Evolutionary conservation across 2,329 filamentous ascomycete genomes (phyloP).

Genomic region (Aspergillus phoenicis): DNA sequence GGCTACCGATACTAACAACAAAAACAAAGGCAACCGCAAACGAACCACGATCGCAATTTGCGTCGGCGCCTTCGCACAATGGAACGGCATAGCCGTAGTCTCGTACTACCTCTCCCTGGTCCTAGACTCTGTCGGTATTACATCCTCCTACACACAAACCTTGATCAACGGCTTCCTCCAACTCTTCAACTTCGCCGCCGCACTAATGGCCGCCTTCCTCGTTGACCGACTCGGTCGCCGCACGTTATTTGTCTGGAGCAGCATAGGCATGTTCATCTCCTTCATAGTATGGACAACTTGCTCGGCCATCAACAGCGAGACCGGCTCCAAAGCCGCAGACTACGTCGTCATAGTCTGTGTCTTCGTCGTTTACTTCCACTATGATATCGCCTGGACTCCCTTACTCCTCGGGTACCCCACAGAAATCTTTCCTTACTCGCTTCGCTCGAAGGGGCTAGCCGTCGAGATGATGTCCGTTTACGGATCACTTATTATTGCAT

Average conservation of each 20-base stretch:
- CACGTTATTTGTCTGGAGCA: slow-evolving; percentile 47
- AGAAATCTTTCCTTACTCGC: slow-evolving; percentile 54
- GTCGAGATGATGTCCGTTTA: slow-evolving; percentile 41
- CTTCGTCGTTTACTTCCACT: slow-evolving; percentile 48
- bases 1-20: no score
- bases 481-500: slow-evolving; percentile 15
- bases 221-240: slow-evolving; percentile 49
- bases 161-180: slow-evolving; percentile 47
- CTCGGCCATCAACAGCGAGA: slow-evolving; percentile 39
- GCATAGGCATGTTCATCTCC: slow-evolving; percentile 47
- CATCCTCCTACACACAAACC: slow-evolving; percentile 40
- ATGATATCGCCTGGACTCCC: slow-evolving; percentile 24
- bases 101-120: slow-evolving; percentile 45
- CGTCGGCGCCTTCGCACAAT: slow-evolving; percentile 50
- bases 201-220: slow-evolving; percentile 41
- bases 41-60: no score
- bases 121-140: slow-evolving; percentile 42
- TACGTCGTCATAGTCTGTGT: slow-evolving; percentile 41
- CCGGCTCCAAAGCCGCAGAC: slow-evolving; percentile 34
- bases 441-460: slow-evolving; percentile 52
- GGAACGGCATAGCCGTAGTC: slow-evolving; percentile 55
- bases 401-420: slow-evolving; percentile 46
- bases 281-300: slow-evolving; percentile 49
- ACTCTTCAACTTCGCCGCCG: slow-evolving; percentile 43
- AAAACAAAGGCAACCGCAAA: no score